Evolutionary conservation across 2,329 filamentous ascomycete genomes (phyloP), one percentile per base, ranked within the genome.

Genomic region (Penicillium brasilianum): DNA sequence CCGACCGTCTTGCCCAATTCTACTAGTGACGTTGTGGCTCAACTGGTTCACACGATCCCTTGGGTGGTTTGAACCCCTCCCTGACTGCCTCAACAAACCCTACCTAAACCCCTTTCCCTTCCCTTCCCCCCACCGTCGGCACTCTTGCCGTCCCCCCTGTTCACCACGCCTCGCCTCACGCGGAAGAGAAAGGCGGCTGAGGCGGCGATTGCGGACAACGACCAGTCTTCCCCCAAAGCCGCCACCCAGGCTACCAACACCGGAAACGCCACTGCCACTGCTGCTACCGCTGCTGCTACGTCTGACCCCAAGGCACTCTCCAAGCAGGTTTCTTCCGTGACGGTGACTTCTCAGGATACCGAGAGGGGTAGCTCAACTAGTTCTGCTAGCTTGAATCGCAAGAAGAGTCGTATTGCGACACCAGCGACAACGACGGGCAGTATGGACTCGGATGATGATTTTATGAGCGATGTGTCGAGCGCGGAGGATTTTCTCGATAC

Each of bases 391-490:
- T 62, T 61, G 50, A 69, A 69, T 44, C 65, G 63, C 44, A 71
- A 71, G 49, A 69, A 67, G 53, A 68, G 65, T 57, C 69, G 77
- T 63, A 64, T 82, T 59, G 77, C 72, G 63, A 80, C 78, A 20
- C 77, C 80, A 18, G 72, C 75, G 25, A 74, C 74, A 55, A 81
- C 81, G 22, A 67, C 80, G 37, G 80, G 74, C 76, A 86, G 82
- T 66, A 97, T 97, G 93, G 93, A 97, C 81, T 97, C 93, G 9
- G 94, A 98, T 71, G 93, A 97, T 73, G 94, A 97, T 62, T 93
- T 93, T 77, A 90, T 95, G 85, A 96, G 91, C 70, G 88, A 88
- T 73, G 84, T 89, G 70, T 94, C 91, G 44, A 96, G 90, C 73
- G 89, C 89, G 44, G 88, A 89, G 61, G 86, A 86, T 62, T 86